These are phyloP conservation scores for Pseudogymnoascus sp. DNA, from an alignment of 2,329 filamentous ascomycete species.

Conservation along the genomic window DNA sequence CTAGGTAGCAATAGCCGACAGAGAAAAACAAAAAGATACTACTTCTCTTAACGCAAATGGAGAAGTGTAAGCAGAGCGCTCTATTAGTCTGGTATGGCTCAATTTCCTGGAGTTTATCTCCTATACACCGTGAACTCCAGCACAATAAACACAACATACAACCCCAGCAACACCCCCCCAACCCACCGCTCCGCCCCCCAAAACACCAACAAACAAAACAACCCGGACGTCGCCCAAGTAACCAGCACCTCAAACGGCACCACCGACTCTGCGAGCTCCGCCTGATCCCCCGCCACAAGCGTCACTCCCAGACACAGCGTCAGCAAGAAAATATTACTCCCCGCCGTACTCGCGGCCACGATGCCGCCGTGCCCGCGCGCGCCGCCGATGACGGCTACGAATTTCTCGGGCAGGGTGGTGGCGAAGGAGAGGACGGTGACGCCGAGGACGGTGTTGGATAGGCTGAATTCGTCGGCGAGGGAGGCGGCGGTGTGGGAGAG, in stretches of 20 bases:
- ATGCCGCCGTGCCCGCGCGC: conserved; percentile 39
- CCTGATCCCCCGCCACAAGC: conserved; percentile 24
- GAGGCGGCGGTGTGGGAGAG: conserved; percentile 36
- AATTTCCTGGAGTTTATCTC: background rate
- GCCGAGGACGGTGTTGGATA: conserved; percentile 40
- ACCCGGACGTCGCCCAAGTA: conserved; percentile 25
- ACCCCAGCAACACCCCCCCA: conserved; percentile 24
- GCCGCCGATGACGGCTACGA: conserved; percentile 41
- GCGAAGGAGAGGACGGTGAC: conserved; percentile 41
- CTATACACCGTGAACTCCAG: background rate
- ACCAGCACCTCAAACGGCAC: conserved; percentile 24
- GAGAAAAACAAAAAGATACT: background rate
- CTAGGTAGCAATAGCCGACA: background rate
- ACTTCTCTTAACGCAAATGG: too few relatives aligned
- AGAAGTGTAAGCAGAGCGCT: too few relatives aligned
- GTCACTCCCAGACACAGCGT: conserved; percentile 39
- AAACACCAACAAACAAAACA: conserved; percentile 27
- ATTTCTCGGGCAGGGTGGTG: conserved; percentile 46
- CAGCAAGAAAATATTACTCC: conserved; percentile 46
- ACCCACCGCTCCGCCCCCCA: conserved; percentile 27
- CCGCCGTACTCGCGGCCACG: conserved; percentile 42
- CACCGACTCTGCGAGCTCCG: conserved; percentile 20
- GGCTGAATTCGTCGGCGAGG: conserved; percentile 32
- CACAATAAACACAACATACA: conserved; percentile 26
- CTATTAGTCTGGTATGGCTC: too few relatives aligned